Percentiles rank a stretch among this genome's conserved stretches.
phyloP scores from a whole-genome alignment of 2,329 filamentous ascomycete species.

The Claviceps citrina region DNA sequence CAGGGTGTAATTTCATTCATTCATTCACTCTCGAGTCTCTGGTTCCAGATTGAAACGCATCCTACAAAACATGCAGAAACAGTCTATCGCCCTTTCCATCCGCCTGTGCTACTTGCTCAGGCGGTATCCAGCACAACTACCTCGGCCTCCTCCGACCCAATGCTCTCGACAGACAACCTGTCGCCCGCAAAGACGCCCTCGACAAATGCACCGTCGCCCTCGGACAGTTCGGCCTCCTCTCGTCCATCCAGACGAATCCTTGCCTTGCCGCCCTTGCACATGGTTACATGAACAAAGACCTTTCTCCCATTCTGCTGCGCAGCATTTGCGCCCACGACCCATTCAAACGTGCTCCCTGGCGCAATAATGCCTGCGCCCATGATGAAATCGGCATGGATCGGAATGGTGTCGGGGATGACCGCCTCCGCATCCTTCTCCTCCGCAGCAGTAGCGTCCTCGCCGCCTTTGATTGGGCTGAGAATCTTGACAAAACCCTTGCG shows the following conservation, averaged over 20 bases:
- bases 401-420: slow-evolving; percentile 50
- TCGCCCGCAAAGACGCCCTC: slow-evolving; percentile 49
- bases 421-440: slow-evolving; percentile 52
- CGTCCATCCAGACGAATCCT: slow-evolving; percentile 53
- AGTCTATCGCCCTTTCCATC: too few species aligned
- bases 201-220: slow-evolving; percentile 73
- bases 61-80: too few species aligned
- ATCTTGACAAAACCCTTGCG: slow-evolving; percentile 55
- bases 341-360: slow-evolving; percentile 50
- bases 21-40: too few species aligned
- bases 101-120: background rate
- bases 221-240: slow-evolving; percentile 47
- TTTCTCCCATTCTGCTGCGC: slow-evolving; percentile 44
- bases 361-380: slow-evolving; percentile 66
- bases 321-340: slow-evolving; percentile 49
- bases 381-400: slow-evolving; percentile 69
- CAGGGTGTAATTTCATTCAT: too few species aligned
- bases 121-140: slow-evolving; percentile 53
- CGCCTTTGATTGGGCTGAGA: slow-evolving; percentile 57
- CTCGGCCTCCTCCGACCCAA: slow-evolving; percentile 54
- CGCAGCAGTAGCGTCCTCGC: slow-evolving; percentile 41
- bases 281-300: slow-evolving; percentile 66
- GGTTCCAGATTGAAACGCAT: too few species aligned
- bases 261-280: slow-evolving; percentile 61
- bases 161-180: slow-evolving; percentile 47